A percentile compares a stretch with the other conserved stretches of the same genome.
These are phyloP conservation scores for Sparassis latifolia DNA, from an alignment of 1,284 basidiomycete species.

Conservation along the genomic window DNA sequence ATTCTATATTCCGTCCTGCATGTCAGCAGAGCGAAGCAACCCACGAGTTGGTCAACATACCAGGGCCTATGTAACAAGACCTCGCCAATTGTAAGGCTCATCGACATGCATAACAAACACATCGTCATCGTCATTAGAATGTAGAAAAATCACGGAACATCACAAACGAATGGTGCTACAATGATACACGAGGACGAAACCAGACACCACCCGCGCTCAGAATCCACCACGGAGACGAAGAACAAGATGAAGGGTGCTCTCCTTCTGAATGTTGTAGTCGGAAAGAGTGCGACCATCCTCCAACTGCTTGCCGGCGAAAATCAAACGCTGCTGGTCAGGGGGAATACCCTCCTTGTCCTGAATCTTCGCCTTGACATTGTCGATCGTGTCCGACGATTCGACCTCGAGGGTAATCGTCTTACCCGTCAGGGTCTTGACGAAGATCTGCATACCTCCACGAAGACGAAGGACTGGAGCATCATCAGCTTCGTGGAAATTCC, in stretches of 20 bases:
- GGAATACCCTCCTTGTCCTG: conserved; percentile 24
- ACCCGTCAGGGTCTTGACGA: conserved; percentile 24
- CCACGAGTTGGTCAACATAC: no score
- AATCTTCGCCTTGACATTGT: conserved; percentile 24
- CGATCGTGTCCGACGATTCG: conserved; percentile 23
- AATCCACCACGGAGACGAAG: conserved; percentile 79
- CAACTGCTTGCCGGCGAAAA: conserved; percentile 23
- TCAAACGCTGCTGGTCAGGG: conserved; percentile 23
- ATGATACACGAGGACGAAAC: neutral
- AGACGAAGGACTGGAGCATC: conserved; percentile 22
- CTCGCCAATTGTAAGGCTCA: no score
- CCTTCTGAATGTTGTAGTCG: conserved; percentile 62
- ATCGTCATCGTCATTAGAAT: no score
- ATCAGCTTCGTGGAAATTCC: neutral
- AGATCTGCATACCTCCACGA: conserved; percentile 26
- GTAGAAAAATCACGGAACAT: neutral
- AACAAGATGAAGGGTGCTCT: conserved; percentile 55
- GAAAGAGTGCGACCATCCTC: conserved; percentile 23
- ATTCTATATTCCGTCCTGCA: no score
- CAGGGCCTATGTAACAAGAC: no score
- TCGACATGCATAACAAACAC: no score
- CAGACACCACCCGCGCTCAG: conserved; percentile 7
- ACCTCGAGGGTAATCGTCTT: conserved; percentile 24
- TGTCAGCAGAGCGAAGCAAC: no score
- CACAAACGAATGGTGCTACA: neutral